Base-by-base conservation (phyloP, 805 yeast species). In the Saturnispora sanitii region DNA sequence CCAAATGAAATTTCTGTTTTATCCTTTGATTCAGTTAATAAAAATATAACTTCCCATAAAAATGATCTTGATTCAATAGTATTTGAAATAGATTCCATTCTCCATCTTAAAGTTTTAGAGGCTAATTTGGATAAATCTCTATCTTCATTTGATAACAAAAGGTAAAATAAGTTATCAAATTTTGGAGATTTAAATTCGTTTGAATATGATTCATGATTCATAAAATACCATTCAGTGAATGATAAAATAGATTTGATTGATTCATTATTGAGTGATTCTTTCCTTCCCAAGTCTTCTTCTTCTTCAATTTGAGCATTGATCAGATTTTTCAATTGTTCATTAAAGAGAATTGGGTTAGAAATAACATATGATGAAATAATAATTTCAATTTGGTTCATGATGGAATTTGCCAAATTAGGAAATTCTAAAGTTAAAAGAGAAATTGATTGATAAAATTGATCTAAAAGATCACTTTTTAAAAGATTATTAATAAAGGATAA, bases 81-180 rank as follows among this genome's bases (percentile, higher is more conserved):
- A 1, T 38, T 49, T 31, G 28, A 51, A 46, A 75, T 59, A 1
- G 50, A 43, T 2, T 49, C 40, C 21, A 68, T 62, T 57, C 76
- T 70, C 86, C 85, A 80, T 45, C 78, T 68, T 15, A 77, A 51
- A 0, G 68, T 42, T 31, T 63, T 65, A 1, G 71, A 61, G 0
- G 70, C 63, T 3, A 48, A 41, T 1, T 56, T 41, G 0, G 74
- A 58, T 3, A 73, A 50, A 2, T 47, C 51, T 5, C 61, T 66
- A 18, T 67, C 71, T 23, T 61, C 63, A 26, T 58, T 49, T 0
- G 69, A 59, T 16, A 71, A 45, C 25, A 60, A 62, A n/a, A 60
- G 33, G 11, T 64, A 51, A 8, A 67, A 49, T 7, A 65, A 34
- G 12, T 42, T 38, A 37, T 62, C 64, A 1, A 65, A 33, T 3